phyloP scores from a whole-genome alignment of 257 asterid genomes.

The Rubia yunnanensis region DNA sequence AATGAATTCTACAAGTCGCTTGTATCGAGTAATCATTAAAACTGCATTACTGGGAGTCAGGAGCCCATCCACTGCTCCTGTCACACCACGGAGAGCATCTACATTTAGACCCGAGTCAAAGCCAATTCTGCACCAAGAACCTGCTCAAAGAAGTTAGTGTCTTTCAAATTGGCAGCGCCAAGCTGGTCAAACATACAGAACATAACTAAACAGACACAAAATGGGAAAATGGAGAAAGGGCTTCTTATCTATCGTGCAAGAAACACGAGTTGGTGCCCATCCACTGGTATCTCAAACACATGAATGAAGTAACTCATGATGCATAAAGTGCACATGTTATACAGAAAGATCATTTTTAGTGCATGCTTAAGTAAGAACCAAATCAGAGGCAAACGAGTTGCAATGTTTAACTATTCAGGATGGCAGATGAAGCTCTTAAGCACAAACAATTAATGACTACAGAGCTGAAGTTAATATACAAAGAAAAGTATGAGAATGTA shows the following conservation, averaged over 20 bases:
- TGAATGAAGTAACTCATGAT: background rate
- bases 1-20: too few relatives aligned
- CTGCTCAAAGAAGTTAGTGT: constrained; percentile 15
- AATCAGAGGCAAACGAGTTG: background rate
- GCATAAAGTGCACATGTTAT: background rate
- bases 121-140: constrained; percentile 95
- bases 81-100: constrained; percentile 89
- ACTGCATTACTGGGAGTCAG: constrained; percentile 59
- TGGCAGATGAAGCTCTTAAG: background rate
- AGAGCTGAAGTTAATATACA: constrained; percentile 8
- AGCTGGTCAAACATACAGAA: background rate
- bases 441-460: background rate
- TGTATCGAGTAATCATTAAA: constrained; percentile 93
- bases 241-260: background rate
- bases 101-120: constrained; percentile 96
- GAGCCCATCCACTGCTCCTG: constrained; percentile 68
- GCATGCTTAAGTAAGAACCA: background rate
- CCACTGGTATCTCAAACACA: background rate
- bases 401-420: background rate
- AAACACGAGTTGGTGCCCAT: background rate
- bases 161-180: background rate
- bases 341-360: background rate
- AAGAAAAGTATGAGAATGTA: background rate
- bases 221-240: background rate
- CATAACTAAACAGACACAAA: background rate